Conservation (phyloP, 1,139 yeast genomes). For the Zygoascus meyerae region DNA sequence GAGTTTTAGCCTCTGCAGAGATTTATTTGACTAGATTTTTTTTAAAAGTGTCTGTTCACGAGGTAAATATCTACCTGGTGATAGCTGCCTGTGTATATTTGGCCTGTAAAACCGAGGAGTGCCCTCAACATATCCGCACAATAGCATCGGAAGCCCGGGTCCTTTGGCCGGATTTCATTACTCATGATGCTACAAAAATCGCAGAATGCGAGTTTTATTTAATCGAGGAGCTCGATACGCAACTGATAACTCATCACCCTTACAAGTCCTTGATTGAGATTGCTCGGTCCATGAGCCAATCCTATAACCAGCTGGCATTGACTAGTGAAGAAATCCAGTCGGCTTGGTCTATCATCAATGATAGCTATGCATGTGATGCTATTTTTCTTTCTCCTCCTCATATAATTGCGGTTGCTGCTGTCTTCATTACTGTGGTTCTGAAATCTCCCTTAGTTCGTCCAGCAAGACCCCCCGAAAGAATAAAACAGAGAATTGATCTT, state of each 20-base stretch:
- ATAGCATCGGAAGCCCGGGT: slow-evolving; percentile 79
- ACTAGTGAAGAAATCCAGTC: slow-evolving; percentile 72
- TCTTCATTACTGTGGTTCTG: slow-evolving; percentile 64
- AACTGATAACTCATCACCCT: slow-evolving; percentile 81
- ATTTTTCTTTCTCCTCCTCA: slow-evolving; percentile 85
- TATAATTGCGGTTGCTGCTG: slow-evolving; percentile 77
- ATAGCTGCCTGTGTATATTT: slow-evolving; percentile 83
- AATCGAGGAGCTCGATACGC: slow-evolving; percentile 82
- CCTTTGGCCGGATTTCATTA: slow-evolving; percentile 92
- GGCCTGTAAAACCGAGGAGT: slow-evolving; percentile 91
- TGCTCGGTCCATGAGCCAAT: slow-evolving; percentile 39
- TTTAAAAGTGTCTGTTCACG: slow-evolving; percentile 66
- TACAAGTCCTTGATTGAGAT: slow-evolving; percentile 68
- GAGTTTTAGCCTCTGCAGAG: slow-evolving; percentile 86
- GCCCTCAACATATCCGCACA: slow-evolving; percentile 87
- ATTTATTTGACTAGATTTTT: slow-evolving; percentile 72
- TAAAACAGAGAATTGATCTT: slow-evolving; percentile 34
- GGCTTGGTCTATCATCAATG: slow-evolving; percentile 86
- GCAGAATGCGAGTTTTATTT: slow-evolving; percentile 95
- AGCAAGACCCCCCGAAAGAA: slow-evolving; percentile 29
- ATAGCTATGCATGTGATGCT: slow-evolving; percentile 81
- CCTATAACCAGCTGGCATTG: slow-evolving; percentile 34
- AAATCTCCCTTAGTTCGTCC: slow-evolving; percentile 36
- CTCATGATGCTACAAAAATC: slow-evolving; percentile 85
- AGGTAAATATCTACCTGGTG: slow-evolving; percentile 72